phyloP scores from a whole-genome alignment of 768 basidiomycete genomes.

The Collybiopsis confluens region DNA sequence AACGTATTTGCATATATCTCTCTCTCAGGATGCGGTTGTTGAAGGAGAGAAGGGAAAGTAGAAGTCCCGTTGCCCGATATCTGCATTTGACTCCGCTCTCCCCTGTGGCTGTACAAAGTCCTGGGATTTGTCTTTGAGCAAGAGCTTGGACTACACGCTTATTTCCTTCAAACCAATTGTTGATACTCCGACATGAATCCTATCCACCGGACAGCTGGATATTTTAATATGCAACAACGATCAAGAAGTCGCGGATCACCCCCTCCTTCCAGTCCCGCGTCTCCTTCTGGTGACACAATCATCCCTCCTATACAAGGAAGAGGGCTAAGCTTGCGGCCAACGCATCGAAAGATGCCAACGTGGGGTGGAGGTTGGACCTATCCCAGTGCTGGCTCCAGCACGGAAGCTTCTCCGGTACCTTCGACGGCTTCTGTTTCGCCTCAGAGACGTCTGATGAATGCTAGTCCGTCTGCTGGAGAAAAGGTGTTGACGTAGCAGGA shows the following conservation, averaged over 20 bases:
- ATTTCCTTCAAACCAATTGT: no score
- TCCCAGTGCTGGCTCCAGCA: not conserved
- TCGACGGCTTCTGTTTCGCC: not conserved
- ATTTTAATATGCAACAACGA: not conserved
- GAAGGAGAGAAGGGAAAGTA: not conserved
- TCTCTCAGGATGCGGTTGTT: not conserved
- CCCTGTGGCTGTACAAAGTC: no score
- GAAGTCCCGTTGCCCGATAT: not conserved
- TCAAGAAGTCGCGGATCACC: not conserved
- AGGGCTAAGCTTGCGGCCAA: not conserved
- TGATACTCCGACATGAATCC: no score
- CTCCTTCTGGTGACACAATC: not conserved
- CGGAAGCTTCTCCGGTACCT: not conserved
- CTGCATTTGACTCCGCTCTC: no score
- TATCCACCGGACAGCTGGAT: not conserved
- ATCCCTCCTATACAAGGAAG: not conserved
- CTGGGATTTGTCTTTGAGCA: no score
- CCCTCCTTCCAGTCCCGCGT: not conserved
- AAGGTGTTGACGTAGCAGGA: not conserved
- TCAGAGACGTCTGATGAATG: not conserved
- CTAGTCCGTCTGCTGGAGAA: not conserved
- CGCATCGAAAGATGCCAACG: conserved; percentile 1
- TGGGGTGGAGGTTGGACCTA: conserved; percentile 1
- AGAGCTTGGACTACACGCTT: no score
- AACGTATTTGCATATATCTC: not conserved